phyloP scores from a whole-genome alignment of 805 yeast species.

The Barnettozyma populi region DNA sequence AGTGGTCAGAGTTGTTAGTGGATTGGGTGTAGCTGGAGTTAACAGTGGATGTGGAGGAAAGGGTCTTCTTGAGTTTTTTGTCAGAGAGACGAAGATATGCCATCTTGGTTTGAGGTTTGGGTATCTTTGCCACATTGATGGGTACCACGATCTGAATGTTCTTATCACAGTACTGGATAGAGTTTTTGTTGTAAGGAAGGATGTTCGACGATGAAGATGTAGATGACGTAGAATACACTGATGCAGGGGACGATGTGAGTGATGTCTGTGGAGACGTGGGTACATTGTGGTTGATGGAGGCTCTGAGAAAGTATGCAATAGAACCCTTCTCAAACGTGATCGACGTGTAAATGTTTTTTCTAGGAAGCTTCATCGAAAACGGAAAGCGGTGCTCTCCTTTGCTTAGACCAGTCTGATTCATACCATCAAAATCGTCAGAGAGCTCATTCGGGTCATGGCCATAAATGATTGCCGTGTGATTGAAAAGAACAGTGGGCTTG shows the following conservation, averaged over 20 bases:
- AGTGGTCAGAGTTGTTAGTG: constrained; percentile 16
- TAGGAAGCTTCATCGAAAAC: constrained; percentile 76
- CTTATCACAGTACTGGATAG: constrained; percentile 47
- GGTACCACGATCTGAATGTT: constrained; percentile 62
- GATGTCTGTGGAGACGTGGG: constrained; percentile 14
- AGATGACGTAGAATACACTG: constrained; percentile 17
- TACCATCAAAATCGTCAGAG: constrained; percentile 6
- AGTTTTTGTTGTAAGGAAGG: constrained; percentile 18
- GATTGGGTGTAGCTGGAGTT: constrained; percentile 26
- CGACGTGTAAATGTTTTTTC: constrained; percentile 63
- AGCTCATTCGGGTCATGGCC: constrained; percentile 34
- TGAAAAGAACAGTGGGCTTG: constrained; percentile 46
- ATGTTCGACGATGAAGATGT: constrained; percentile 10
- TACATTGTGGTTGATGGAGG: constrained; percentile 28
- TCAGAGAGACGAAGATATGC: constrained; percentile 55
- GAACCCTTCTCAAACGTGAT: constrained; percentile 85
- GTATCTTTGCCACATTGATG: constrained; percentile 61
- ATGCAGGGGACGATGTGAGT: constrained; percentile 18
- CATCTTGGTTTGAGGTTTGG: constrained; percentile 61
- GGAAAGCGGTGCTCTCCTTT: constrained; percentile 88
- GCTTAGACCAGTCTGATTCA: constrained; percentile 42
- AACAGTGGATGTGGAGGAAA: constrained; percentile 37
- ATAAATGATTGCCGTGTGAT: constrained; percentile 53
- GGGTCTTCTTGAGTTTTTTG: constrained; percentile 32
- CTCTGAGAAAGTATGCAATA: constrained; percentile 58